Base-by-base conservation (phyloP, 2,329 filamentous ascomycete genomes). In the Xylariomycetidae sp. region DNA sequence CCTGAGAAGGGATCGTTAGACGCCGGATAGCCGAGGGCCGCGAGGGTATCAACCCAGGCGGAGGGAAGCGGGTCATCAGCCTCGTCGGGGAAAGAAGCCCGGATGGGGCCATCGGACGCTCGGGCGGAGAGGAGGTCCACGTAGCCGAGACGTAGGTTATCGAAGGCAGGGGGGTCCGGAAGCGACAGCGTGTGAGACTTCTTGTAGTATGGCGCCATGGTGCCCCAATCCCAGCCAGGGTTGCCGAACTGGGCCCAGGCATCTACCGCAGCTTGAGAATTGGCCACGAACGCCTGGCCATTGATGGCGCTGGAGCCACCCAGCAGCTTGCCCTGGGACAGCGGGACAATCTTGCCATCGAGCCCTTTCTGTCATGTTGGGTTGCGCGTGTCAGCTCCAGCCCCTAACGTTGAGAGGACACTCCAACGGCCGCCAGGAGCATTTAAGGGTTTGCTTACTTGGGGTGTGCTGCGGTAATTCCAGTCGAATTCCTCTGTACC, bases 221-320 rank as follows among this genome's bases (percentile, higher is more conserved):
- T 8, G 8, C n/a, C n/a, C 20, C 55, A 63, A 13, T 45, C 50
- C 62, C 59, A 64, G 6, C 55, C 56, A 9, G 48, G 37, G 31
- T 63, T 64, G 4, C 61, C 61, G 12, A 62, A 40, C 36, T 56
- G 45, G n/a, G 36, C 56, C 63, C 63, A 67, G 3, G 61, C 58
- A 40, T 66, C 52, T 17, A 57, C 16, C 22, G 46, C 49, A 12
- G 38, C 26, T 14, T 37, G 35, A 13, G 42, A 48, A 17, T 45
- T 42, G n/a, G 47, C 40, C 11, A 53, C 44, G 15, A 51, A 35
- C 23, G 48, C 43, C 19, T 48, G 41, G 8, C 41, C 36, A 32
- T 62, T 64, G 36, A 64, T 45, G 16, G 36, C 36, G 12, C 31
- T 34, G 14, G 36, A 38, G 13, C 36, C 36, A 26, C 36, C 36